phyloP scores from a whole-genome alignment of 2,329 filamentous ascomycete species.

The Dryadomyces quercivorus region DNA sequence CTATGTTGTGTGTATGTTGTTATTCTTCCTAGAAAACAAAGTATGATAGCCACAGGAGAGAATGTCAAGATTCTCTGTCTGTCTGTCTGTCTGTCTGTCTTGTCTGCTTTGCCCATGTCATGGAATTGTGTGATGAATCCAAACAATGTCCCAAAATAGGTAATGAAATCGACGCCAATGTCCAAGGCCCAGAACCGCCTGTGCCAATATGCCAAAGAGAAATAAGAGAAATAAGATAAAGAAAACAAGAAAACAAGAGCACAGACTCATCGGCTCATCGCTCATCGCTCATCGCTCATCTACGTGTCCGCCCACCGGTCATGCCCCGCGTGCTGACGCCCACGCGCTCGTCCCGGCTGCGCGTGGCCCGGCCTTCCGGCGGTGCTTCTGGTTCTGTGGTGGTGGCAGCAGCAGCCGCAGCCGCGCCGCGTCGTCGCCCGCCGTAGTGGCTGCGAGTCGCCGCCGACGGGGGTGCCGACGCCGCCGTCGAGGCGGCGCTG shows the following conservation, averaged over 20 bases:
- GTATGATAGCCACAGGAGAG: no score
- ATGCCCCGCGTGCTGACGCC: slow-evolving; percentile 9
- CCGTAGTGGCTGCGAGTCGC: neutral
- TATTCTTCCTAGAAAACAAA: no score
- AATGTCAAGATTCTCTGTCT: neutral
- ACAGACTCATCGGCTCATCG: no score
- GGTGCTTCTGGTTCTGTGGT: neutral
- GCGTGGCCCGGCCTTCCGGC: slow-evolving; percentile 14
- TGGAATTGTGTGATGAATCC: neutral
- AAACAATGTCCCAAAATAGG: neutral
- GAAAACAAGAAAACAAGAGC: no score
- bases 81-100: neutral
- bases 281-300: neutral
- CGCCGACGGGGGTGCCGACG: neutral
- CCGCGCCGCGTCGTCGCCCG: neutral
- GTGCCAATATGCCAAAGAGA: no score
- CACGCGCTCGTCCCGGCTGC: slow-evolving; percentile 20
- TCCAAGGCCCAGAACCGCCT: neutral
- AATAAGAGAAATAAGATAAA: no score
- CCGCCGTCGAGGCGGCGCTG: neutral
- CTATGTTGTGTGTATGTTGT: no score
- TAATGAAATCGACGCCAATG: neutral
- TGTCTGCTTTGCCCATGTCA: neutral
- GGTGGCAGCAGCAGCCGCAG: neutral
- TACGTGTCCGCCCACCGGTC: neutral